Evolutionary conservation across 257 asterid species (phyloP).

Genomic region (Lantana camara): DNA sequence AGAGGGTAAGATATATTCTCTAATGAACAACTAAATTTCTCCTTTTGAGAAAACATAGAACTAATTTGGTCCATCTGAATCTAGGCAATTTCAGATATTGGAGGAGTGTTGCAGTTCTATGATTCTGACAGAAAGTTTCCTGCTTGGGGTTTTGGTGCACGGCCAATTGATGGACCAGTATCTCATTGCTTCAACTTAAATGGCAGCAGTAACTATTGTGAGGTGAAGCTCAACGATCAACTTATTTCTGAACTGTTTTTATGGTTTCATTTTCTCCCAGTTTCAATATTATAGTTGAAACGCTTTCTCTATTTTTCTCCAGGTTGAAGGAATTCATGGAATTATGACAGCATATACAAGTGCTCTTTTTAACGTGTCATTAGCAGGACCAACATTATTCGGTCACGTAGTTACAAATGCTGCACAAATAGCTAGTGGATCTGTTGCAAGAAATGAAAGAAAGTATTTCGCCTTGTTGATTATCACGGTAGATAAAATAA

Average conservation of each 20-base stretch:
- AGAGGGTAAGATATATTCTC: conserved; percentile 67
- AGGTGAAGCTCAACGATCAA: conserved; percentile 48
- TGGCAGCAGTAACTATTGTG: conserved; percentile 85
- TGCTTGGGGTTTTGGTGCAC: conserved; percentile 99
- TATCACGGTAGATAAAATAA: conserved; percentile 66
- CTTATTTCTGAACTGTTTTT: conserved; percentile 13
- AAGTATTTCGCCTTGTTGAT: conserved; percentile 86
- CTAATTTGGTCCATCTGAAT: conserved; percentile 32
- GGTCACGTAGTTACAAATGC: conserved; percentile 86
- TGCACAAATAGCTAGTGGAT: conserved; percentile 84
- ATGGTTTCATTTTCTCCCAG: conserved; percentile 9
- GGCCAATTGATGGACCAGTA: conserved; percentile 97
- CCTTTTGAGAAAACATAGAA: conserved; percentile 18
- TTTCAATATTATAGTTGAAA: conserved; percentile 20
- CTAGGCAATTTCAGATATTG: conserved; percentile 88
- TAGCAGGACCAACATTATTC: conserved; percentile 97
- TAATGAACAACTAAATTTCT: conserved; percentile 21
- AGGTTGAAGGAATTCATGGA: conserved; percentile 96
- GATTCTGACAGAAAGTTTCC: conserved; percentile 88
- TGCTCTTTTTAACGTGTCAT: conserved; percentile 89
- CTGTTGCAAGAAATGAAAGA: conserved; percentile 64
- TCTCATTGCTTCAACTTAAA: conserved; percentile 97
- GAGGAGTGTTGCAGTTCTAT: conserved; percentile 88
- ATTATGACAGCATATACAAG: conserved; percentile 78
- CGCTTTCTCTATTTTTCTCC: conserved; percentile 27